phyloP scores from a whole-genome alignment of 2,329 filamentous ascomycete species.

The Berkeleyomyces basicola region DNA sequence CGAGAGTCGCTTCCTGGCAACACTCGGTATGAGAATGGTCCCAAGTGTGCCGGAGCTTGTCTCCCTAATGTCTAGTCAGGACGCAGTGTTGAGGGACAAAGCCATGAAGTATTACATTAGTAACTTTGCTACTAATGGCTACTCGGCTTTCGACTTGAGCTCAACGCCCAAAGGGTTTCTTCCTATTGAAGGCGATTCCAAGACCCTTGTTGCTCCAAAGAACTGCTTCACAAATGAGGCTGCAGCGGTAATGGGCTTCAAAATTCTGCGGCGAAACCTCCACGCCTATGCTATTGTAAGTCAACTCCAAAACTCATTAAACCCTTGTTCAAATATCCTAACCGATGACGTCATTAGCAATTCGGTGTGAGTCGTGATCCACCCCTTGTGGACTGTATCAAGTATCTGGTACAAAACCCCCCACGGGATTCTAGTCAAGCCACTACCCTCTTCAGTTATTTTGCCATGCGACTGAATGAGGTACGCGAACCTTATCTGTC shows the following conservation, averaged over 20 bases:
- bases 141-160: constrained; percentile 46
- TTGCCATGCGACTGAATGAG: constrained; percentile 61
- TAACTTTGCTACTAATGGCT: constrained; percentile 63
- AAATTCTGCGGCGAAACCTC: constrained; percentile 60
- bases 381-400: constrained; percentile 58
- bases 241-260: constrained; percentile 63
- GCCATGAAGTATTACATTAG: constrained; percentile 70
- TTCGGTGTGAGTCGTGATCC: constrained; percentile 79
- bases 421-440: constrained; percentile 53
- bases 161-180: constrained; percentile 44
- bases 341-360: constrained; percentile 30
- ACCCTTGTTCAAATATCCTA: not conserved
- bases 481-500: constrained; percentile 44
- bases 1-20: constrained; percentile 59
- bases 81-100: constrained; percentile 42
- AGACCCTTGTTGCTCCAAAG: constrained; percentile 51
- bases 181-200: constrained; percentile 52
- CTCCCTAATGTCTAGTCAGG: constrained; percentile 53
- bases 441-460: constrained; percentile 61
- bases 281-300: constrained; percentile 51
- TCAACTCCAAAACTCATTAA: not conserved
- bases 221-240: constrained; percentile 70
- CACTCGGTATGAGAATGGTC: constrained; percentile 54
- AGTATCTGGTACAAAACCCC: constrained; percentile 52
- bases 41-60: constrained; percentile 62